Percentiles rank a stretch among this genome's conserved stretches.
Evolutionary conservation across 1,139 yeast species (phyloP).

Genomic region (Hyphopichia pseudoburtonii): DNA sequence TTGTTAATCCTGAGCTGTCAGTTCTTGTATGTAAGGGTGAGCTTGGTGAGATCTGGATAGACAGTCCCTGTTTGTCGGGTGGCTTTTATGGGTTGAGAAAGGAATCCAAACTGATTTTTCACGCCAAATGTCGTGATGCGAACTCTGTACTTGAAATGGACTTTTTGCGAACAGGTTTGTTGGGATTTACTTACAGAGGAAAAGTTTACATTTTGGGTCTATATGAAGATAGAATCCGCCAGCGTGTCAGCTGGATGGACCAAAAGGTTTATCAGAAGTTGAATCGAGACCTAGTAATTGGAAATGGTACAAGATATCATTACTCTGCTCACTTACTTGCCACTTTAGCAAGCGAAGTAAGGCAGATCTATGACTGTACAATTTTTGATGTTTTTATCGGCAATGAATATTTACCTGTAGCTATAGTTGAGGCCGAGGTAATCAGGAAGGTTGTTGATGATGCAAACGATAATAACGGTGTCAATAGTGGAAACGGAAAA

Average conservation of each 20-base stretch:
- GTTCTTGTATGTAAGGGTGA: constrained; percentile 66
- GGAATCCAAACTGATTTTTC: constrained; percentile 76
- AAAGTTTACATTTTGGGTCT: constrained; percentile 85
- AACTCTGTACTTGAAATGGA: constrained; percentile 70
- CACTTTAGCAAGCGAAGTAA: constrained; percentile 78
- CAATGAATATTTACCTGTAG: constrained; percentile 82
- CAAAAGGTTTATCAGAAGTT: constrained; percentile 38
- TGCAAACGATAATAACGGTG: constrained; percentile 15
- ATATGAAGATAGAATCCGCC: constrained; percentile 89
- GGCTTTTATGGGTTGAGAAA: constrained; percentile 76
- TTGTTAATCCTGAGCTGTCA: constrained; percentile 89
- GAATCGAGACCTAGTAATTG: constrained; percentile 32
- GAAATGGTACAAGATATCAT: constrained; percentile 58
- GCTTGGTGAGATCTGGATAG: constrained; percentile 98
- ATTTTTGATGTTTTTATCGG: constrained; percentile 87
- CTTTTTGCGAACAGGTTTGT: constrained; percentile 83
- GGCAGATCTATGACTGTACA: constrained; percentile 84
- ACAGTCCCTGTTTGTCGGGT: constrained; percentile 82
- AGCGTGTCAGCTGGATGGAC: constrained; percentile 65
- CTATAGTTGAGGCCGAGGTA: constrained; percentile 81
- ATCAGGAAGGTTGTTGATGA: constrained; percentile 45
- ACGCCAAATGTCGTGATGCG: constrained; percentile 75
- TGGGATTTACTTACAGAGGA: constrained; percentile 87
- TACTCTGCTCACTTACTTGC: constrained; percentile 83
- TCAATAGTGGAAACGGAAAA: constrained; percentile 7